These are phyloP conservation scores for Penicillium sclerotigenum DNA, from an alignment of 2,329 filamentous ascomycete species.

Conservation along the genomic window DNA sequence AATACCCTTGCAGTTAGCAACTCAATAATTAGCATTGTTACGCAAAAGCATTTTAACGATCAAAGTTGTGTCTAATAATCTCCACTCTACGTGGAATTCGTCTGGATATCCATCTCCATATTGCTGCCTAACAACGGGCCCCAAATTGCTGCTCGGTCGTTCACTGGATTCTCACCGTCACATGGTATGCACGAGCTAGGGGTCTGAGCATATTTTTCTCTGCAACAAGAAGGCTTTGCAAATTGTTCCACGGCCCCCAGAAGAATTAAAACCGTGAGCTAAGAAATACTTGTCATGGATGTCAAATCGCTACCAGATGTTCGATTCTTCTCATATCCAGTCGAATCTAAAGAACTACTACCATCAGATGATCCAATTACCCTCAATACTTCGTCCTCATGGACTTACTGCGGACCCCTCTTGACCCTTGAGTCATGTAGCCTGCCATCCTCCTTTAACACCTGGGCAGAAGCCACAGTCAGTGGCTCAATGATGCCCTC, in stretches of 20 bases:
- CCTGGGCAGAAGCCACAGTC: constrained; percentile 40
- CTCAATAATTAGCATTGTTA: background rate
- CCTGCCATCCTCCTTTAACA: constrained; percentile 39
- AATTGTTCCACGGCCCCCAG: background rate
- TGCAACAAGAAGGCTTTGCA: background rate
- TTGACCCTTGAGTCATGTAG: constrained; percentile 25
- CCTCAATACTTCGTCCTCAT: constrained; percentile 32
- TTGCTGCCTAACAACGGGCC: background rate
- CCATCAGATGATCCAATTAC: constrained; percentile 11
- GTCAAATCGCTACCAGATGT: constrained; percentile 18
- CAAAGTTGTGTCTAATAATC: background rate
- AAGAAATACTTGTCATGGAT: constrained; percentile 11
- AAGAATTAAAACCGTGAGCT: background rate
- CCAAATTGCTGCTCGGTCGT: background rate
- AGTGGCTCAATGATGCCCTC: constrained; percentile 34
- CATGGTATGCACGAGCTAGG: background rate
- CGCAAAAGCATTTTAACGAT: background rate
- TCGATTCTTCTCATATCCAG: constrained; percentile 16
- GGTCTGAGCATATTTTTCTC: background rate
- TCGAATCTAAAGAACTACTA: background rate
- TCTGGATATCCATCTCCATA: background rate
- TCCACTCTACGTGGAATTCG: background rate
- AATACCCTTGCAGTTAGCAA: background rate
- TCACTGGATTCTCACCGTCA: background rate
- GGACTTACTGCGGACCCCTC: constrained; percentile 48